Evolutionary conservation across 768 basidiomycete species (phyloP).

Genomic region (Ramaria sp.): DNA sequence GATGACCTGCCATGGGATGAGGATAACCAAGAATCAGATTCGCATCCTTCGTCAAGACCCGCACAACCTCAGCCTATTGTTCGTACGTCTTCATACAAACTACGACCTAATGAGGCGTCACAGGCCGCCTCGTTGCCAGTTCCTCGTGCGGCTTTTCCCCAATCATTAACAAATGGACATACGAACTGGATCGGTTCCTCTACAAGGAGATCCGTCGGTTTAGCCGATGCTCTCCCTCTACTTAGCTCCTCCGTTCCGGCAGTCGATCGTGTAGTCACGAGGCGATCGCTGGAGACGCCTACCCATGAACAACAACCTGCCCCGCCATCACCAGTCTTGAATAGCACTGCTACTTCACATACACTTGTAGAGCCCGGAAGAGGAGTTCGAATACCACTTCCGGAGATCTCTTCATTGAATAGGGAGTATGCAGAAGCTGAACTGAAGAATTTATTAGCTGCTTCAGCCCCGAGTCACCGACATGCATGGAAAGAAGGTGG

Average conservation of each 20-base stretch:
- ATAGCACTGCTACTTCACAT: background rate
- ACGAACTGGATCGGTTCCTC: background rate
- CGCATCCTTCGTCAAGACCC: background rate
- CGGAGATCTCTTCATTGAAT: background rate
- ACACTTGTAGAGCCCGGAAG: background rate
- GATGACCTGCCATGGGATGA: slow-evolving; percentile 29
- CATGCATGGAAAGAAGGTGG: slow-evolving; percentile 57
- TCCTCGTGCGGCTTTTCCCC: background rate
- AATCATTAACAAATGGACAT: slow-evolving; percentile 1
- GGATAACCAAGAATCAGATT: background rate
- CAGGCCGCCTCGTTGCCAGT: background rate
- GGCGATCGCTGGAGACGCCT: background rate
- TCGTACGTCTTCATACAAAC: slow-evolving; percentile 5
- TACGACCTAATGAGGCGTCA: background rate
- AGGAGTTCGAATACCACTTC: background rate
- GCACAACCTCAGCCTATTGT: background rate
- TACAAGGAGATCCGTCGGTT: background rate
- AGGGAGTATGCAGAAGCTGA: slow-evolving; percentile 30
- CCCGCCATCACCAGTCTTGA: background rate
- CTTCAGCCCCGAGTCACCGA: slow-evolving; percentile 58
- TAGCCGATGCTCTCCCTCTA: slow-evolving; percentile 1
- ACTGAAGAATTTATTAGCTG: slow-evolving; percentile 53
- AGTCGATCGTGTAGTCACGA: background rate
- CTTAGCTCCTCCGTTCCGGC: slow-evolving; percentile 8
- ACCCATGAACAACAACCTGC: background rate